These are phyloP conservation scores for Gossypium schwendimanii DNA, from an alignment of 441 rosid species.

Conservation along the genomic window DNA sequence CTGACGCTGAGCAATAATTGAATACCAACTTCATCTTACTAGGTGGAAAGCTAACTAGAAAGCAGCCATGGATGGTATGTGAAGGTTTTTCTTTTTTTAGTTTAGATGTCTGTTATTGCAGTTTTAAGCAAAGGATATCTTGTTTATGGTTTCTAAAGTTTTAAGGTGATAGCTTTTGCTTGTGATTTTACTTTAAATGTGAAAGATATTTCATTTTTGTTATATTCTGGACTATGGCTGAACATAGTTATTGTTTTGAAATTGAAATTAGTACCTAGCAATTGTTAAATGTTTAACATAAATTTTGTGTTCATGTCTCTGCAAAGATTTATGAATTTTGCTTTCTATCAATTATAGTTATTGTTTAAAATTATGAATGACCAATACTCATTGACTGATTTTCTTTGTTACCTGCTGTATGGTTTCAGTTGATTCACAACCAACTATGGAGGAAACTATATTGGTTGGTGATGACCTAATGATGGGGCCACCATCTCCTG, in stretches of 20 bases:
- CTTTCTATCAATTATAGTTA: neutral
- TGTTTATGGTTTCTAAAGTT: neutral
- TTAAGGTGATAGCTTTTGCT: neutral
- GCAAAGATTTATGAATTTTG: neutral
- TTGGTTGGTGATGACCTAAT: constrained; percentile 90
- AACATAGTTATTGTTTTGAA: neutral
- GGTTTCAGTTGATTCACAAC: constrained; percentile 79
- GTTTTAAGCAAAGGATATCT: neutral
- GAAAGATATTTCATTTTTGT: neutral
- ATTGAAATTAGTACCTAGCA: neutral
- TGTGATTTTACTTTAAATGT: neutral
- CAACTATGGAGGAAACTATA: constrained; percentile 90
- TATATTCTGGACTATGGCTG: neutral
- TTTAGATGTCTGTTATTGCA: neutral
- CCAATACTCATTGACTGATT: constrained; percentile 2
- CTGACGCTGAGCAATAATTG: neutral
- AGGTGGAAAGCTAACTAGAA: constrained; percentile 10
- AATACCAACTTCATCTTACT: neutral
- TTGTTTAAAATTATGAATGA: neutral
- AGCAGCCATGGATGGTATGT: constrained; percentile 70
- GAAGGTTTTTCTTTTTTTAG: constrained; percentile 10
- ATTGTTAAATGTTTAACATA: neutral
- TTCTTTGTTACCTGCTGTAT: constrained; percentile 14
- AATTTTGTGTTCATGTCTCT: neutral
- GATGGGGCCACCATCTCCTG: constrained; percentile 89